Conservation (phyloP, 1,284 basidiomycete species). For the Inonotus obliquus region DNA sequence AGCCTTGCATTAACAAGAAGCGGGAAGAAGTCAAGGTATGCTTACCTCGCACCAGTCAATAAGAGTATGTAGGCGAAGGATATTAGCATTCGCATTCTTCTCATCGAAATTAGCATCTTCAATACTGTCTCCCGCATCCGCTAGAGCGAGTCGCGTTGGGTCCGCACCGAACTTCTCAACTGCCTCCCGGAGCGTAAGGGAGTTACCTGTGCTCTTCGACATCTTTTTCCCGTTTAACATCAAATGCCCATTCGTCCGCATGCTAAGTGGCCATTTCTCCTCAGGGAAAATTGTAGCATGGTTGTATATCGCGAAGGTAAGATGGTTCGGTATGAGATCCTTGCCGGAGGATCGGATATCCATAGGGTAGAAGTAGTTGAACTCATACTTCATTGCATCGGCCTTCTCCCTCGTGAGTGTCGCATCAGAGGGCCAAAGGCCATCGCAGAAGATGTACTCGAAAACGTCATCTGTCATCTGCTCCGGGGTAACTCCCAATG, state of each 20-base stretch:
- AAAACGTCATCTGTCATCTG: constrained; percentile 98
- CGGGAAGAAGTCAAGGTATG: constrained; percentile 5
- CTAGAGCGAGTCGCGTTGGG: constrained; percentile 87
- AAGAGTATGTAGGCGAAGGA: constrained; percentile 90
- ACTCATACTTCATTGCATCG: constrained; percentile 85
- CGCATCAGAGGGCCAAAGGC: constrained; percentile 66
- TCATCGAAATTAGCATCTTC: constrained; percentile 99
- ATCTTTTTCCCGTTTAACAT: constrained; percentile 99
- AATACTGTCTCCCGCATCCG: constrained; percentile 96
- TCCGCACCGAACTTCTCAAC: constrained; percentile 90
- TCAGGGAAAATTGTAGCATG: constrained; percentile 95
- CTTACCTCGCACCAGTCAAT: constrained; percentile 88
- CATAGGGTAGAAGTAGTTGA: constrained; percentile 98
- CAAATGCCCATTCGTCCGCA: constrained; percentile 95
- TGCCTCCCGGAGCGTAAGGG: constrained; percentile 73
- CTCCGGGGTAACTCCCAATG: constrained; percentile 81
- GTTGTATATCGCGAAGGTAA: constrained; percentile 94
- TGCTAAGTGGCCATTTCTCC: constrained; percentile 88
- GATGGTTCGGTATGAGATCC: constrained; percentile 94
- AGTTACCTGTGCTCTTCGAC: constrained; percentile 95
- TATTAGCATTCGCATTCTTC: constrained; percentile 97
- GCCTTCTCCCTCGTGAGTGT: constrained; percentile 74
- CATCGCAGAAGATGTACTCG: constrained; percentile 88
- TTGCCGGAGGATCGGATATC: constrained; percentile 99
- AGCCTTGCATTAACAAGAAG: neutral